Conservation (phyloP, 805 yeast species). For the Wickerhamomyces tratensis region DNA sequence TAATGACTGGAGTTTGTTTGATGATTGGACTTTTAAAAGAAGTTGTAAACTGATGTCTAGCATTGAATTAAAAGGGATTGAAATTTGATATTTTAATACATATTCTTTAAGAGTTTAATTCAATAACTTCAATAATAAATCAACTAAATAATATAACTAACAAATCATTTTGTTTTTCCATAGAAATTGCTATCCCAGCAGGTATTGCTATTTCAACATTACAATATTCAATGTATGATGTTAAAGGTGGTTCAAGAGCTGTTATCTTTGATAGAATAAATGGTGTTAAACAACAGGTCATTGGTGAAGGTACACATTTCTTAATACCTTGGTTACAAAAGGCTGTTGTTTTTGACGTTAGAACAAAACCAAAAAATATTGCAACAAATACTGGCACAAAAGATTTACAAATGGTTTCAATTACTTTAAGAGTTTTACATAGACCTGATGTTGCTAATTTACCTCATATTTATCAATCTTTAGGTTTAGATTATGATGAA, state of each 20-base stretch:
- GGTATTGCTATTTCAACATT: constrained; percentile 63
- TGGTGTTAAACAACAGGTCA: constrained; percentile 82
- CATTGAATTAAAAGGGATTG: no score
- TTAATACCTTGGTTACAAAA: constrained; percentile 92
- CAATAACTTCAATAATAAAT: no score
- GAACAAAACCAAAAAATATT: constrained; percentile 92
- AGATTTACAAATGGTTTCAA: constrained; percentile 90
- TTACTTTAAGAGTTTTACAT: constrained; percentile 87
- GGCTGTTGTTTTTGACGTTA: constrained; percentile 83
- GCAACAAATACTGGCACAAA: constrained; percentile 94
- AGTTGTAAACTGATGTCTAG: no score
- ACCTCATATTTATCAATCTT: constrained; percentile 81
- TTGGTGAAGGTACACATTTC: constrained; percentile 97
- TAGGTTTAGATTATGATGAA: constrained; percentile 93
- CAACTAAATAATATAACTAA: no score
- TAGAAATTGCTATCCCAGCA: constrained; percentile 54
- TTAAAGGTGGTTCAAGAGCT: constrained; percentile 92
- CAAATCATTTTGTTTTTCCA: constrained; percentile 5
- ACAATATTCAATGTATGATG: constrained; percentile 86
- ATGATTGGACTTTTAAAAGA: no score
- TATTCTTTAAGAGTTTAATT: no score
- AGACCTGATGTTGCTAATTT: constrained; percentile 82
- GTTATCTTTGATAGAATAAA: constrained; percentile 86
- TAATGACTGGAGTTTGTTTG: no score
- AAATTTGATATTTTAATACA: no score